phyloP scores from a whole-genome alignment of 495 filamentous ascomycete species.

The Chaetomium cochliodes region DNA sequence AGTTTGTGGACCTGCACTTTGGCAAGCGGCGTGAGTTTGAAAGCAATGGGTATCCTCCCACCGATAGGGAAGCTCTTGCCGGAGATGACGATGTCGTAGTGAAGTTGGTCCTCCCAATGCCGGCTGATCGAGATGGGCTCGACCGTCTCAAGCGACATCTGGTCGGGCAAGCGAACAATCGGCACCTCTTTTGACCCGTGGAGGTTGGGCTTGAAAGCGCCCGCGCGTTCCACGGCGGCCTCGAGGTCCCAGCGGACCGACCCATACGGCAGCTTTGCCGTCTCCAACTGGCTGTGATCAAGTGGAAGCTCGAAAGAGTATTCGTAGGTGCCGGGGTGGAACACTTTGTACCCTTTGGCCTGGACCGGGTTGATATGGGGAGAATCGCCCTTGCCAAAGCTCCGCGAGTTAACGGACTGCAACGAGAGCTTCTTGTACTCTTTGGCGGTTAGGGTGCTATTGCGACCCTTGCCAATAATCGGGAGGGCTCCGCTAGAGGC shows the following conservation, averaged over 20 bases:
- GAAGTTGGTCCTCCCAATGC: slow-evolving; percentile 96
- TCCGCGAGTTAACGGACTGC: slow-evolving; percentile 75
- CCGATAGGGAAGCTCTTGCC: slow-evolving; percentile 97
- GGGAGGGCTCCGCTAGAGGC: slow-evolving; percentile 28
- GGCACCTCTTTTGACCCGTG: slow-evolving; percentile 80
- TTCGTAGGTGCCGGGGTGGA: slow-evolving; percentile 85
- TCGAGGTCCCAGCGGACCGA: slow-evolving; percentile 88
- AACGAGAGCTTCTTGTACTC: slow-evolving; percentile 68
- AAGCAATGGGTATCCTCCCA: slow-evolving; percentile 89
- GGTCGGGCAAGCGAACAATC: slow-evolving; percentile 83
- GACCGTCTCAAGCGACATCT: slow-evolving; percentile 87
- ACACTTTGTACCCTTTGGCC: slow-evolving; percentile 85
- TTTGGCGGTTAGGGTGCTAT: slow-evolving; percentile 43
- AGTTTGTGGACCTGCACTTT: slow-evolving; percentile 97
- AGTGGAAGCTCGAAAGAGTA: slow-evolving; percentile 95
- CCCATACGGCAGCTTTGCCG: slow-evolving; percentile 84
- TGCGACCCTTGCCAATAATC: slow-evolving; percentile 27
- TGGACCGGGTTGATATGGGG: slow-evolving; percentile 60
- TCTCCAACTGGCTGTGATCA: slow-evolving; percentile 88
- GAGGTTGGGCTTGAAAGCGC: slow-evolving; percentile 89
- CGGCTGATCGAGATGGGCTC: slow-evolving; percentile 97
- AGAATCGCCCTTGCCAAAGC: slow-evolving; percentile 79
- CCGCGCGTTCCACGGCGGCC: slow-evolving; percentile 81
- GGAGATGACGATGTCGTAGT: slow-evolving; percentile 98
- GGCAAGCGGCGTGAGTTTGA: slow-evolving; percentile 92